Evolutionary conservation across 2,329 filamentous ascomycete genomes (phyloP), one percentile per base, ranked within the genome.

Genomic region (Alternaria tenuissima): DNA sequence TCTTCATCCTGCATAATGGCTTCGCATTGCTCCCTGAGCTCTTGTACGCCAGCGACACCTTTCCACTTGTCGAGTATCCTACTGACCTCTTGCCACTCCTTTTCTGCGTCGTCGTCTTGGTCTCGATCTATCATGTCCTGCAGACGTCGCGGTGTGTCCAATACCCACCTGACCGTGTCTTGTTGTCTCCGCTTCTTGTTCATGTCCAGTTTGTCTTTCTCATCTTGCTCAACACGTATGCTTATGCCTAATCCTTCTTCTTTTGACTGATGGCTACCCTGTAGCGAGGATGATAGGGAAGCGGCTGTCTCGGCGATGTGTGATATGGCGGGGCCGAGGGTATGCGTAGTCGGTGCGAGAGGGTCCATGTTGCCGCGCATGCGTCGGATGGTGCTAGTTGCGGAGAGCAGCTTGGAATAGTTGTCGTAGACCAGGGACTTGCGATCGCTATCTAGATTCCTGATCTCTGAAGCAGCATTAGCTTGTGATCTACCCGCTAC

Each of bases 391-490:
- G 94, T 98, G 79, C 97, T 94, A 11, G 96, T 97, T 1, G 95
- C 95, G n/a, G 90, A 88, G 67, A 99, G 97, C 67, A 99, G 81
- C 81, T 98, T 98, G 69, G 91, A 95, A 79, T 98, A 99, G 76
- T 99, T 99, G 78, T 99, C 94, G 78, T 99, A 99, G 5, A 99
- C 95, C 63, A 99, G 81, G 2, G 94, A 94, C 81, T 99, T 99
- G 79, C 95, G 91, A 84, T 99, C 95, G 24, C 94, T 94, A 73
- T 98, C 95, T 18, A 99, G 84, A 2, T 92, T 94, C 38, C 93
- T 83, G 48, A 97, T 94, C 80, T 98, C 94, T 67, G 7, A 5
- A 26, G 2, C 14, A 16, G 14, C 7, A 18, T 67, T 14, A 67
- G 63, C 41, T 20, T 5, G 9, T 7, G 3, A 6, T 3, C 3